A percentile compares a stretch with the other conserved stretches of the same genome.
Evolutionary conservation across 129 eudicot species (phyloP).

Genomic region (Centella asiatica): DNA sequence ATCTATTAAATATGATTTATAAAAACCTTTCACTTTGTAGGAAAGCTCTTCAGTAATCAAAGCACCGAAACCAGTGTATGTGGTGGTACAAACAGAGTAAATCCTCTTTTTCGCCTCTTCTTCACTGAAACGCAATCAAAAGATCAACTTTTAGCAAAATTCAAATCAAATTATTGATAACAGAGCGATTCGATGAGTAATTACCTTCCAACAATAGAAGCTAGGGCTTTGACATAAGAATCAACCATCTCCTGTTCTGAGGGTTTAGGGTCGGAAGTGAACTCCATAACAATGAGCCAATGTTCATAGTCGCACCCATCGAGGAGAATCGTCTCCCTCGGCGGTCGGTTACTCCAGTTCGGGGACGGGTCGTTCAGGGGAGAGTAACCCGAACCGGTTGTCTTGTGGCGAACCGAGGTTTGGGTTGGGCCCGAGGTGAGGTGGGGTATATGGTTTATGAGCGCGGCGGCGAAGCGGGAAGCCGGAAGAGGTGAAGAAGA

Average conservation of each 20-base stretch:
- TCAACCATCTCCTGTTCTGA: conserved; percentile 66
- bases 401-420: conserved; percentile 27
- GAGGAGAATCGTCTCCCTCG: conserved; percentile 78
- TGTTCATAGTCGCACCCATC: conserved; percentile 98
- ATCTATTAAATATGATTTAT: background rate
- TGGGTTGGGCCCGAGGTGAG: conserved; percentile 19
- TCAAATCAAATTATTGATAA: background rate
- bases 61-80: conserved; percentile 95
- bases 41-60: conserved; percentile 84
- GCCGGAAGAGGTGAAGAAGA: conserved; percentile 19
- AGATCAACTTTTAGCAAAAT: background rate
- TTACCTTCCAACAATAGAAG: conserved; percentile 87
- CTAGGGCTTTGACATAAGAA: conserved; percentile 87
- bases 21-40: conserved; percentile 84
- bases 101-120: conserved; percentile 98
- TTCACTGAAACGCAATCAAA: conserved; percentile 47
- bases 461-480: conserved; percentile 35
- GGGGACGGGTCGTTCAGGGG: conserved; percentile 92
- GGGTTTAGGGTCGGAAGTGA: conserved; percentile 69
- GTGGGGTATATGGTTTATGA: conserved; percentile 26
- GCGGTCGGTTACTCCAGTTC: conserved; percentile 98
- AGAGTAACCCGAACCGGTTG: conserved; percentile 74
- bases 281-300: conserved; percentile 96
- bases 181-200: background rate
- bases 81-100: conserved; percentile 81